Evolutionary conservation across 1,139 yeast species (phyloP), one percentile per base, ranked within the genome.

Genomic region (Taphrina pruni): DNA sequence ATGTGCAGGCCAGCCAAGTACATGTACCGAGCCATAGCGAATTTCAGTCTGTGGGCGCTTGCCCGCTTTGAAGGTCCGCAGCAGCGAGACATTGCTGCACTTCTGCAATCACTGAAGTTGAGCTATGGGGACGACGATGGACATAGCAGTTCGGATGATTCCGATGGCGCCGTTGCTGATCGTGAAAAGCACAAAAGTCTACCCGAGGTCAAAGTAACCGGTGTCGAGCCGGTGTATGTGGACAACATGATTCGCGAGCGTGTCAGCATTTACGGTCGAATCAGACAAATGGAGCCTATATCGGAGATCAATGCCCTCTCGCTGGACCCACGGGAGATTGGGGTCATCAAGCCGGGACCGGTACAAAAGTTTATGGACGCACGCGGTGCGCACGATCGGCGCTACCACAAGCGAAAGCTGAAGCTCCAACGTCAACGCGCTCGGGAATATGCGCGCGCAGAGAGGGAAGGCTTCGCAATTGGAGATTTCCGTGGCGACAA

Each of bases 241-340:
- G 58, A 65, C 52, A 36, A 65, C 54, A 69, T 69, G 70, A 60
- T 65, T 8, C 70, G 70, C 35, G 60, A 61, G 56, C 65, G 70
- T 14, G 61, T 69, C 45, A 38, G 55, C 35, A 55, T 55, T 12
- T 45, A 69, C 26, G 69, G 69, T 5, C 43, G 26, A 7, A 61
- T 48, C n/a, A 64, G 70, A 8, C 65, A 17, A 35, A 64, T 69
- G 69, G 70, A 69, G 41, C 66, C 70, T 17, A 61, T 41, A 14
- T 32, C 39, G 17, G 69, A 65, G 11, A 51, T 65, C 12, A 21
- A 35, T 14, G 54, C 60, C 11, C 57, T 69, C 6, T 32, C 43
- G n/a, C 41, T 69, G 32, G 55, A 65, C 21, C 67, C 60, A 6
- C 38, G n/a, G 3, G 65, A 54, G 12, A 55, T 69, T 21, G 70